Base-by-base conservation (phyloP, 2,329 filamentous ascomycete species). In the Ambrosiella cleistominuta region DNA sequence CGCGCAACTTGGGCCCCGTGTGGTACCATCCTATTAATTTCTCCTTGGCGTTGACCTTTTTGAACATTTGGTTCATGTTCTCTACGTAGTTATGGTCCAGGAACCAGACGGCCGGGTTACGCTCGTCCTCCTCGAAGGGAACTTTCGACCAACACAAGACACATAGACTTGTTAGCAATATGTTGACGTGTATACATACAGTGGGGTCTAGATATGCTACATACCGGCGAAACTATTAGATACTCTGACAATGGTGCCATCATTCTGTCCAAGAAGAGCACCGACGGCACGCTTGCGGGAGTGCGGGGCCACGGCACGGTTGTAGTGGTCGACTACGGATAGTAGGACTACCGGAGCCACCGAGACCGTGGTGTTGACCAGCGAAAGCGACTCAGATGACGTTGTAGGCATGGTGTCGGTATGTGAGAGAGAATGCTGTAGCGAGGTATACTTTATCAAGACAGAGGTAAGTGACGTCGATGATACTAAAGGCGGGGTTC, bases 21-120 rank as follows among this genome's bases (percentile, higher is more conserved):
- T 98, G 93, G 72, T 98, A 98, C 93, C 93, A 98, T 68, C 93
- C 93, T 78, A 98, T 94, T 70, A 98, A 80, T 82, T 97, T 97
- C 76, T 98, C 93, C 63, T 88, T 79, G 62, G 93, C 93, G 75
- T 98, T 98, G 78, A 98, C 90, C 75, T 97, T 97, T 78, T 98
- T 98, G 80, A 98, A 98, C 93, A 98, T 98, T 72, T 97, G 93
- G 74, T 93, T 95, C 93, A 98, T 98, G 65, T 85, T 88, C 73
- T 98, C 93, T 71, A 98, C 87, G 68, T 96, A 98, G 79, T 97
- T 97, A 79, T 98, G 93, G 71, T 98, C 93, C 63, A 98, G 75
- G 70, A 97, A 98, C 93, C 93, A 98, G 69, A 98, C 93, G 40
- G 91, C 94, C 2, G 91, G 91, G 69, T 98, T 90, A 74, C 95